phyloP scores from a whole-genome alignment of 371 early-diverging fungal genomes.

The Mucor saturninus region DNA sequence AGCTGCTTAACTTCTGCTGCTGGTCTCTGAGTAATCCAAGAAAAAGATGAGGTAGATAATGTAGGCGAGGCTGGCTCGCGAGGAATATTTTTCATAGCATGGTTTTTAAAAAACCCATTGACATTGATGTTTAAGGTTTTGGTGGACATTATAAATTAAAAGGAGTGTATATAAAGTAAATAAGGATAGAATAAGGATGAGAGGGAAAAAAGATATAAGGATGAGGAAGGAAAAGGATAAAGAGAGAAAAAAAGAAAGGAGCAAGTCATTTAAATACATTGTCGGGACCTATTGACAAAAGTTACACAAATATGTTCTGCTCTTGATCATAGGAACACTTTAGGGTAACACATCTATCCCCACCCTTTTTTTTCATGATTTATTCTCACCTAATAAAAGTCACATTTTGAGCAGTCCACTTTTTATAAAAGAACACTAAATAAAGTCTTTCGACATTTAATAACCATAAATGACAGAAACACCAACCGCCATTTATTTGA shows the following conservation, averaged over 20 bases:
- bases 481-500: conserved; percentile 21
- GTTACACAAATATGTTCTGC: not conserved
- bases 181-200: conserved; percentile 1
- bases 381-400: conserved; percentile 1
- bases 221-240: conserved; percentile 3
- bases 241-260: not conserved
- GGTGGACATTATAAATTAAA: conserved; percentile 1
- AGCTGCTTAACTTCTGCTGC: conserved; percentile 27
- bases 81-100: conserved; percentile 1
- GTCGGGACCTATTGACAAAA: conserved; percentile 3
- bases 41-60: conserved; percentile 22
- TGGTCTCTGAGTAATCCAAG: conserved; percentile 20
- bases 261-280: conserved; percentile 4
- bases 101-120: not conserved
- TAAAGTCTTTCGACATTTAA: not conserved
- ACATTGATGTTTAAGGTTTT: not conserved
- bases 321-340: not conserved
- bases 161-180: not conserved
- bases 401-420: not conserved
- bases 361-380: conserved; percentile 2
- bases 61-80: conserved; percentile 26
- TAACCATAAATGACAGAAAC: conserved; percentile 10
- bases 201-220: conserved; percentile 9
- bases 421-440: not conserved
- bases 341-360: not conserved